Evolutionary conservation across 2,329 filamentous ascomycete species (phyloP).

Genomic region (Chaetomiaceae sp.): DNA sequence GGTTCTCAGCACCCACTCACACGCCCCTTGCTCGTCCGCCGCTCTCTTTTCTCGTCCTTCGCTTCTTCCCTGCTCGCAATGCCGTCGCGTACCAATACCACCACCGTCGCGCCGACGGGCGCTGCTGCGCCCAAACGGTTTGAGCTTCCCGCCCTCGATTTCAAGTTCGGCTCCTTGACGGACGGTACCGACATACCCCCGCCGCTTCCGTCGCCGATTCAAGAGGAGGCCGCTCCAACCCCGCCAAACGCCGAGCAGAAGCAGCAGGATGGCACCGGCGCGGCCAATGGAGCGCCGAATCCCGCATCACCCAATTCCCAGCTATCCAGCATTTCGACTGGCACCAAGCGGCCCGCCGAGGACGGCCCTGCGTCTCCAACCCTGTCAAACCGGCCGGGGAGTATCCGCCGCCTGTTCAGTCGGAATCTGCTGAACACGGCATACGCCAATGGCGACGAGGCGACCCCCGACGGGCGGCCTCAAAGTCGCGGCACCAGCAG

Average conservation of each 20-base stretch:
- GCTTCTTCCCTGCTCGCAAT: slow-evolving; percentile 18
- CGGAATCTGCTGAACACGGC: slow-evolving; percentile 51
- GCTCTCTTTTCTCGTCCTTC: background rate
- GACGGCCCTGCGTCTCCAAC: slow-evolving; percentile 51
- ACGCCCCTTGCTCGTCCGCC: background rate
- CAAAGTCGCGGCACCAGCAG: slow-evolving; percentile 48
- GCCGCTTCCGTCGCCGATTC: slow-evolving; percentile 51
- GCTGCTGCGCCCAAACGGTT: slow-evolving; percentile 36
- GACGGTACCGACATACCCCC: slow-evolving; percentile 59
- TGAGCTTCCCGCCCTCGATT: slow-evolving; percentile 54
- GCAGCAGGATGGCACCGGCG: slow-evolving; percentile 24
- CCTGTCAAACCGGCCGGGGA: slow-evolving; percentile 48
- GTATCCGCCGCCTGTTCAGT: slow-evolving; percentile 55
- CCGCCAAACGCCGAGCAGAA: slow-evolving; percentile 30
- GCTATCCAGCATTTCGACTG: slow-evolving; percentile 32
- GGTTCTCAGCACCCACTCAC: background rate
- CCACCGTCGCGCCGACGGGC: slow-evolving; percentile 17
- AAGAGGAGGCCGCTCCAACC: slow-evolving; percentile 39
- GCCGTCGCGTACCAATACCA: slow-evolving; percentile 28
- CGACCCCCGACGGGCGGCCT: slow-evolving; percentile 38
- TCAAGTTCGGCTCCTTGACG: slow-evolving; percentile 56
- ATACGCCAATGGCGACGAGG: slow-evolving; percentile 46
- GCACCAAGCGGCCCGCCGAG: slow-evolving; percentile 48
- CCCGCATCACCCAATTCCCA: slow-evolving; percentile 27
- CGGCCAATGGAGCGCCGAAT: slow-evolving; percentile 39